Conservation (phyloP, 2,329 filamentous ascomycete species). For the Leptographium flavum region DNA sequence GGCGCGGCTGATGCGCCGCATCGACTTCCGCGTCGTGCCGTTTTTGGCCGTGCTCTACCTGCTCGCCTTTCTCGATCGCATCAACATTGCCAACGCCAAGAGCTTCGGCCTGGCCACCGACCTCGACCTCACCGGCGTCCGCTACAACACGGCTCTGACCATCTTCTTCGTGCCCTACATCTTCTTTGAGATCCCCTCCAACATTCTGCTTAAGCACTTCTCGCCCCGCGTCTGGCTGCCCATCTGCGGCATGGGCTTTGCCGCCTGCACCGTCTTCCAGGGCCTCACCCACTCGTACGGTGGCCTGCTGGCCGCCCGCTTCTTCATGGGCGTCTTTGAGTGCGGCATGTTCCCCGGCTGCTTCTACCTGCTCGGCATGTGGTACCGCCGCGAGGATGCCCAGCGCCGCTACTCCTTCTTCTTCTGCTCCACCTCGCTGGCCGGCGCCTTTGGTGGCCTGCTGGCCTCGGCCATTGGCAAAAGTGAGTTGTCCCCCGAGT, state of each 20-base stretch:
- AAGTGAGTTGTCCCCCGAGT: too few relatives aligned
- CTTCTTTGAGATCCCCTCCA: constrained; percentile 57
- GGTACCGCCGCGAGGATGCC: constrained; percentile 77
- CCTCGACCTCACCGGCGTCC: constrained; percentile 38
- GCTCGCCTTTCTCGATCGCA: constrained; percentile 55
- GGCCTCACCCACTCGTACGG: constrained; percentile 19
- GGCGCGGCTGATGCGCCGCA: constrained; percentile 49
- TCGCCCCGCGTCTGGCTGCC: constrained; percentile 60
- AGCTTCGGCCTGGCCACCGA: constrained; percentile 51
- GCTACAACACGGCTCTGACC: constrained; percentile 56
- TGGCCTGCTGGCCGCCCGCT: constrained; percentile 21
- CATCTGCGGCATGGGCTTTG: constrained; percentile 64
- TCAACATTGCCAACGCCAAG: constrained; percentile 68
- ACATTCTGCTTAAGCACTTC: constrained; percentile 54
- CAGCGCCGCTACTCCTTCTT: constrained; percentile 91
- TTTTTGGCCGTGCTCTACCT: constrained; percentile 60
- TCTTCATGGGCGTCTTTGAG: constrained; percentile 27
- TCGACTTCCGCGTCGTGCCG: constrained; percentile 59
- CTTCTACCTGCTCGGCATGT: constrained; percentile 69
- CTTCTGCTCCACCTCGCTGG: constrained; percentile 69
- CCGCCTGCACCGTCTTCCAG: constrained; percentile 16
- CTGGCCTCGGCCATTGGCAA: constrained; percentile 80
- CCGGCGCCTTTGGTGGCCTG: constrained; percentile 74
- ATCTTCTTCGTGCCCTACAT: constrained; percentile 76
- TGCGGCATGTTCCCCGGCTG: constrained; percentile 63